Conservation (phyloP, 306 rosid species). For the Ziziphus jujuba region DNA sequence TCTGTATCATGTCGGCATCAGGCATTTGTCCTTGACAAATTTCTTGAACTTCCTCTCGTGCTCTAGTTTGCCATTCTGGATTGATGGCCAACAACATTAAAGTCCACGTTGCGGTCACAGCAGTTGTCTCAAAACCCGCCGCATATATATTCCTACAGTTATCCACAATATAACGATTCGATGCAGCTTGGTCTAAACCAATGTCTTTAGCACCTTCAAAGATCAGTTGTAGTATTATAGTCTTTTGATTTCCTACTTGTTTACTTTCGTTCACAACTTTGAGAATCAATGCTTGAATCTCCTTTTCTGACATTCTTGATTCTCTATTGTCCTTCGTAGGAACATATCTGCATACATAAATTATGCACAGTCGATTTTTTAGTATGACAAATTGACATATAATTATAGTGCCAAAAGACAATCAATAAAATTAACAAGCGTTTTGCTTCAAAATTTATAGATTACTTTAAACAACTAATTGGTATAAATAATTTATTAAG, state of each 20-base stretch:
- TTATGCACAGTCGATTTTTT: too few relatives aligned
- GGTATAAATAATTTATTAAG: too few relatives aligned
- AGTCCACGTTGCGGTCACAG: constrained; percentile 19
- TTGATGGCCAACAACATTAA: constrained; percentile 26
- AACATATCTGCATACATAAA: constrained; percentile 26
- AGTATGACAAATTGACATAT: too few relatives aligned
- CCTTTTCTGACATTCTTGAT: constrained; percentile 41
- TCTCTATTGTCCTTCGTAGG: constrained; percentile 51
- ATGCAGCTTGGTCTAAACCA: constrained; percentile 14
- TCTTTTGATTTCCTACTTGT: constrained; percentile 11
- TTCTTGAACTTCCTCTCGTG: constrained; percentile 12
- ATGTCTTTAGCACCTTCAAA: constrained; percentile 51
- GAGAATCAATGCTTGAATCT: constrained; percentile 31
- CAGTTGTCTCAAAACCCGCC: constrained; percentile 30
- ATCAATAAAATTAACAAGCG: too few relatives aligned
- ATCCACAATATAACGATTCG: constrained; percentile 41
- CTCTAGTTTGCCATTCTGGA: constrained; percentile 35
- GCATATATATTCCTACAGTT: constrained; percentile 30
- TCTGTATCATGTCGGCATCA: constrained; percentile 13
- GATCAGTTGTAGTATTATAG: constrained; percentile 63
- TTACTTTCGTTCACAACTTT: neutral
- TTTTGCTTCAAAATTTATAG: too few relatives aligned
- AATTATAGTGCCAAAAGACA: too few relatives aligned
- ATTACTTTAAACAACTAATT: too few relatives aligned
- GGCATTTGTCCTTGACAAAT: constrained; percentile 2